Percentiles rank a stretch among this genome's conserved stretches.
These are phyloP conservation scores for Alternaria tenuissima DNA, from an alignment of 2,329 filamentous ascomycete species.

Conservation along the genomic window DNA sequence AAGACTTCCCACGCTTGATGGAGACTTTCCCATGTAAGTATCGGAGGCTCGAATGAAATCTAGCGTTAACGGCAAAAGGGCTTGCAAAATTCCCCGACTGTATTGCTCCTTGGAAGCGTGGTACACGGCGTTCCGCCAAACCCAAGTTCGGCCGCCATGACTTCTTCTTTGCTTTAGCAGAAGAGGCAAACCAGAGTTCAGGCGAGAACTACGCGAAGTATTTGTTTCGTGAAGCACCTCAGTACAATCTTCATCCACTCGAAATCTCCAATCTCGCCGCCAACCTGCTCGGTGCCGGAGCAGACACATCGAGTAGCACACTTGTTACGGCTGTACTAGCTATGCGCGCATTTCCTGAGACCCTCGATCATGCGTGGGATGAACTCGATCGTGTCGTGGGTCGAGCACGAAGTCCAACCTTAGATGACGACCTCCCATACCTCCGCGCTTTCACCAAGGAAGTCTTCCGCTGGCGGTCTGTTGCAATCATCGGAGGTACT, in stretches of 20 bases:
- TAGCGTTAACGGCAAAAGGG: constrained; percentile 29
- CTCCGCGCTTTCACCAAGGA: constrained; percentile 51
- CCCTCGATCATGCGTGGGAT: constrained; percentile 39
- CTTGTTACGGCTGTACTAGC: constrained; percentile 44
- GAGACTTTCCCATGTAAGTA: constrained; percentile 59
- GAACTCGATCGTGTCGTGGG: constrained; percentile 46
- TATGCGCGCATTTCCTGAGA: constrained; percentile 44
- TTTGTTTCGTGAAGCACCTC: constrained; percentile 53
- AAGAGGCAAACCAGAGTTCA: constrained; percentile 39
- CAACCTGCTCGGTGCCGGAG: constrained; percentile 44
- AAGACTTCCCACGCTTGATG: constrained; percentile 65
- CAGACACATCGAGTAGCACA: constrained; percentile 44
- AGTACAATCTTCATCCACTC: constrained; percentile 37
- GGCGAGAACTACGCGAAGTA: constrained; percentile 46
- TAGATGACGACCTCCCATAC: constrained; percentile 45
- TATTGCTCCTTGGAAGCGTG: constrained; percentile 46
- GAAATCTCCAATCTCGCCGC: constrained; percentile 44
- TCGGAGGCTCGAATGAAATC: accelerated
- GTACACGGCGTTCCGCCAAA: constrained; percentile 32
- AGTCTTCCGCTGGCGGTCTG: constrained; percentile 44
- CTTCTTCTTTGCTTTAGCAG: constrained; percentile 46
- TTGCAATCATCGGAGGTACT: constrained; percentile 47
- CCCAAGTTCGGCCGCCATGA: constrained; percentile 35
- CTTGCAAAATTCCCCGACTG: constrained; percentile 63
- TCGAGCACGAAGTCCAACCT: constrained; percentile 38